Conservation (phyloP, 2,329 filamentous ascomycete genomes). For the Talaromyces sp. region DNA sequence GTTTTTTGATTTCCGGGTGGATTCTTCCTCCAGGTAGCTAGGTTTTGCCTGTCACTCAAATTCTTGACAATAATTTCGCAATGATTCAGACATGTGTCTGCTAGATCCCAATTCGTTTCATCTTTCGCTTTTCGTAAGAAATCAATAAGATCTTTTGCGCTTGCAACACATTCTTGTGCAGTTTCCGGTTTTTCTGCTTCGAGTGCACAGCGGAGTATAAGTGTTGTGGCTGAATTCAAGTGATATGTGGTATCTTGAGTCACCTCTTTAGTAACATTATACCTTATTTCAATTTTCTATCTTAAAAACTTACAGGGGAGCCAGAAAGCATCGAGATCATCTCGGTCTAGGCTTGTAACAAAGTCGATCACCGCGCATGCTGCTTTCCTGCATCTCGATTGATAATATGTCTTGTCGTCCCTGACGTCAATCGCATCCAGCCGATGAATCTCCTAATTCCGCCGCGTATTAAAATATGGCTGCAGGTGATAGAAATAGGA, state of each 20-base stretch:
- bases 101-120: slow-evolving; percentile 23
- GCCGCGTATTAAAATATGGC: neutral
- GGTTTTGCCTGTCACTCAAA: slow-evolving; percentile 13
- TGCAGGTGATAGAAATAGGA: neutral
- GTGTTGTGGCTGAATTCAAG: slow-evolving; percentile 25
- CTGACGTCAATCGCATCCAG: slow-evolving; percentile 30
- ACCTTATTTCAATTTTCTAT: neutral
- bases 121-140: slow-evolving; percentile 20
- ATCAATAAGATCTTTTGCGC: slow-evolving; percentile 18
- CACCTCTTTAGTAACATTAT: neutral
- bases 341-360: slow-evolving; percentile 22
- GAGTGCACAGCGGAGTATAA: slow-evolving; percentile 22
- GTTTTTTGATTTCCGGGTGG: neutral
- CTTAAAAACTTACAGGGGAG: slow-evolving; percentile 26
- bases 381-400: slow-evolving; percentile 24
- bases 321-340: slow-evolving; percentile 28
- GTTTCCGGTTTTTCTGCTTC: slow-evolving; percentile 20
- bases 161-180: slow-evolving; percentile 19
- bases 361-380: slow-evolving; percentile 26
- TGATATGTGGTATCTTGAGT: slow-evolving; percentile 29
- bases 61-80: slow-evolving; percentile 22
- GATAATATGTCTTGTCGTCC: slow-evolving; percentile 22
- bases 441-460: slow-evolving; percentile 25
- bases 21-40: slow-evolving; percentile 7
- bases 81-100: slow-evolving; percentile 23